Evolutionary conservation across 257 asterid species (phyloP).

Genomic region (Agastache rugosa): DNA sequence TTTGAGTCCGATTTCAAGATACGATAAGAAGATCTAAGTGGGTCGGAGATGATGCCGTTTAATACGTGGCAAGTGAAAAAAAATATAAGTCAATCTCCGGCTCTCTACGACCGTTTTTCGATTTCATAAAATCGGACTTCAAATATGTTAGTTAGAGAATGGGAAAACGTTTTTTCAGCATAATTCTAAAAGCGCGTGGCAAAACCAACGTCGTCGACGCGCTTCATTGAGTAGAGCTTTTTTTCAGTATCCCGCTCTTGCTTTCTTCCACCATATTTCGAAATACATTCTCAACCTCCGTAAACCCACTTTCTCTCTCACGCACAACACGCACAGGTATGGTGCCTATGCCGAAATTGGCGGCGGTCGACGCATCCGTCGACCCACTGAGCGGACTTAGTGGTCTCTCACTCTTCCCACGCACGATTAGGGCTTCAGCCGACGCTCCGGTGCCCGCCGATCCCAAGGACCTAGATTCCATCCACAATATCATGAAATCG

Average conservation of each 20-base stretch:
- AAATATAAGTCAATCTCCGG: too few relatives aligned
- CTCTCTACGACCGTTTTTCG: too few relatives aligned
- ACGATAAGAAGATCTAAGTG: too few relatives aligned
- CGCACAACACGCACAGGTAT: slow-evolving; percentile 22
- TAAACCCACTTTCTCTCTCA: slow-evolving; percentile 24
- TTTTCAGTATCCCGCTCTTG: slow-evolving; percentile 39
- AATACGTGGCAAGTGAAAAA: too few relatives aligned
- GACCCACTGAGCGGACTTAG: slow-evolving; percentile 60
- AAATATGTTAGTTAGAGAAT: too few relatives aligned
- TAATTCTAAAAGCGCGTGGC: too few relatives aligned
- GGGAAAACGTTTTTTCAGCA: too few relatives aligned
- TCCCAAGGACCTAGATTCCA: slow-evolving; percentile 55
- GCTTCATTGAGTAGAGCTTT: neutral
- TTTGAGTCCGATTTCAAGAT: too few relatives aligned
- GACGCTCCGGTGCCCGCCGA: slow-evolving; percentile 38
- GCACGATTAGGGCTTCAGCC: slow-evolving; percentile 57
- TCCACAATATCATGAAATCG: slow-evolving; percentile 64
- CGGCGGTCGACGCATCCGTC: slow-evolving; percentile 38
- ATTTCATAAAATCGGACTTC: too few relatives aligned
- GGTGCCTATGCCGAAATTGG: slow-evolving; percentile 46
- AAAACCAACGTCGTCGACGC: neutral
- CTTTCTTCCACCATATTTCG: slow-evolving; percentile 36
- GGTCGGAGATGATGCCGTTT: too few relatives aligned
- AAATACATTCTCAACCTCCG: slow-evolving; percentile 23
- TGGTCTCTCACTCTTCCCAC: slow-evolving; percentile 61